These are phyloP conservation scores for Sporothrix sp. DNA, from an alignment of 2,329 filamentous ascomycete genomes.

Conservation along the genomic window DNA sequence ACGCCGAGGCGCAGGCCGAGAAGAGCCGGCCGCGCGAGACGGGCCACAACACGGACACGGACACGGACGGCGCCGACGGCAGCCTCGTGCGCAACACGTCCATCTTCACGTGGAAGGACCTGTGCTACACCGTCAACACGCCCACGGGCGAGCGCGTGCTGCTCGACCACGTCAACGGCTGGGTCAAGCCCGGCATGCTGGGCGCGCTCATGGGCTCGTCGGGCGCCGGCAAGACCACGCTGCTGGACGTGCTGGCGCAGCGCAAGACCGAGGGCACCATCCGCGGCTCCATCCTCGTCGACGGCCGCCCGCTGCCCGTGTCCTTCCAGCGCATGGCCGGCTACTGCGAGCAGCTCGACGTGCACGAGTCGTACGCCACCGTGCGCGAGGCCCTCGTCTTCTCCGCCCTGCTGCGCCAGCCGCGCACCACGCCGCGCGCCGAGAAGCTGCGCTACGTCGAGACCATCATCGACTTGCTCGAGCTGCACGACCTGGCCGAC, in stretches of 20 bases:
- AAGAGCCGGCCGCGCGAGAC: no score
- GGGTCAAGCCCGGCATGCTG: slow-evolving; percentile 70
- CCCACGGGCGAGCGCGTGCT: slow-evolving; percentile 54
- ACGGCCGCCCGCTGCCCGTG: slow-evolving; percentile 47
- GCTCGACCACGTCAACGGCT: slow-evolving; percentile 71
- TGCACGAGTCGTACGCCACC: slow-evolving; percentile 63
- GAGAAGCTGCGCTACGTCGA: slow-evolving; percentile 71
- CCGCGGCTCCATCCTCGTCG: slow-evolving; percentile 63
- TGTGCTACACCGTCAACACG: slow-evolving; percentile 59
- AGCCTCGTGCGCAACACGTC: slow-evolving; percentile 51
- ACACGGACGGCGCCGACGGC: not conserved
- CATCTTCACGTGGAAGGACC: slow-evolving; percentile 65
- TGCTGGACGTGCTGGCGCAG: slow-evolving; percentile 73
- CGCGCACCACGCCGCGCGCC: slow-evolving; percentile 47
- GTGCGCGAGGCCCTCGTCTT: slow-evolving; percentile 70
- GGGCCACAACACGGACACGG: not conserved
- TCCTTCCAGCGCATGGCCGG: slow-evolving; percentile 12
- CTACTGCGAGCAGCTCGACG: slow-evolving; percentile 75
- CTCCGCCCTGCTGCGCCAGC: slow-evolving; percentile 64
- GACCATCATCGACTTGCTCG: slow-evolving; percentile 59
- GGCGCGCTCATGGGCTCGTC: slow-evolving; percentile 79
- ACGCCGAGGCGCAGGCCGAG: no score
- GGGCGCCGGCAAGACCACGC: slow-evolving; percentile 76
- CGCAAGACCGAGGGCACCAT: slow-evolving; percentile 71
- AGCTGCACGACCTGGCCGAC: slow-evolving; percentile 37